Percentiles rank a stretch among this genome's conserved stretches.
These are phyloP conservation scores for Lachancea quebecensis DNA, from an alignment of 805 yeast genomes.

Conservation along the genomic window DNA sequence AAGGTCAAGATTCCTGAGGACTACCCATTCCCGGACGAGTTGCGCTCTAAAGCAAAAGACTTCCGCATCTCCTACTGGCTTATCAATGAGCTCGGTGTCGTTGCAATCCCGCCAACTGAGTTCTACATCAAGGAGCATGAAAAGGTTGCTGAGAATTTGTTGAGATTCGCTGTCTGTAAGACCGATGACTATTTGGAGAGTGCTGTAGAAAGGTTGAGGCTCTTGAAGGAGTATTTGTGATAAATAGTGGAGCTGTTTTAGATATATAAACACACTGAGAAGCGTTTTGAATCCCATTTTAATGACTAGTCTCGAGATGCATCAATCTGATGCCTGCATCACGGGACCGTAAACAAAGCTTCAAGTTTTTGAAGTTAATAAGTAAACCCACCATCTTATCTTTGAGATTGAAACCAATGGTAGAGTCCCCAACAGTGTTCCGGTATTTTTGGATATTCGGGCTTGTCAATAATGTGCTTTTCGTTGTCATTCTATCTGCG, in stretches of 20 bases:
- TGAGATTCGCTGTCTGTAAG: slow-evolving; percentile 95
- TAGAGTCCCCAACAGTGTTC: slow-evolving; percentile 27
- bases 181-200: slow-evolving; percentile 73
- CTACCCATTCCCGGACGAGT: slow-evolving; percentile 64
- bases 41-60: slow-evolving; percentile 67
- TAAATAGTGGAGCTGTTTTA: neutral
- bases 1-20: slow-evolving; percentile 73
- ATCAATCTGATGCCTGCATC: no score
- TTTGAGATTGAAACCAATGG: neutral
- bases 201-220: slow-evolving; percentile 70
- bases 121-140: slow-evolving; percentile 70
- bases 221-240: slow-evolving; percentile 57
- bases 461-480: slow-evolving; percentile 76
- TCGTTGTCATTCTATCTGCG: slow-evolving; percentile 86
- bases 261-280: neutral
- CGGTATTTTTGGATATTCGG: slow-evolving; percentile 76
- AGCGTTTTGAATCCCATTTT: no score
- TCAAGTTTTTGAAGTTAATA: no score
- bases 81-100: slow-evolving; percentile 87
- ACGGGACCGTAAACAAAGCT: no score
- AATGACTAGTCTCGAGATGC: no score
- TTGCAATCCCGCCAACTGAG: slow-evolving; percentile 96
- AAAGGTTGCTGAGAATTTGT: slow-evolving; percentile 69
- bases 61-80: slow-evolving; percentile 90
- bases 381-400: neutral